Evolutionary conservation across 306 rosid species (phyloP), one percentile per base, ranked within the genome.

Genomic region (apple (Malus domestica)): DNA sequence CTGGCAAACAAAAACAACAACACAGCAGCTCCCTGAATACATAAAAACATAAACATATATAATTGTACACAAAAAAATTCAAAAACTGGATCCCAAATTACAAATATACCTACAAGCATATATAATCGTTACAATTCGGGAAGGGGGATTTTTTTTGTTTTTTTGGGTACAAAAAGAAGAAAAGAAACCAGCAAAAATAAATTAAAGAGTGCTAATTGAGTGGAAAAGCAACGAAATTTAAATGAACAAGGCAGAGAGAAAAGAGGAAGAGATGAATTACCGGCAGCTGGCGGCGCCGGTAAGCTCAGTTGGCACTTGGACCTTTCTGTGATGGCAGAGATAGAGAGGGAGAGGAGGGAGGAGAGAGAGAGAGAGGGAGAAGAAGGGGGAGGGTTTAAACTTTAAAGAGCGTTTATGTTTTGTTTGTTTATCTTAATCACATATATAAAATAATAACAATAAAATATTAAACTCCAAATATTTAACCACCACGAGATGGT

Each of bases 321-420:
- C 40, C n/a, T 59, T 40, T 19, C 45, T 15, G 10, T 25, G 58
- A 45, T 32, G 68, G 45, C 68, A 45, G 5, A 77, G 10, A 66
- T 10, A 20, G 18, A 61, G 51, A 40, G 55, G 42, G 67, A 63
- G 68, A 25, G 63, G 12, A 42, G 20, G 10, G 13, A 40, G 55
- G 55, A 30, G 32, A 30, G 32, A 30, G 67, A 63, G 70, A 66
- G 51, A 66, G 70, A 66, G 70, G 51, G 13, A 66, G 49, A 35
- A 66, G 23, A 10, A 10, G 6, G 62, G 40, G 19, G 40, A 16
- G 70, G 84, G 84, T 55, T 80, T 74, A 27, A 27, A 27, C 29
- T 27, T 27, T 27, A 45, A 71, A 63, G 52, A 16, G n/a, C 12
- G 3, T 38, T 4, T 15, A 22, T 58, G 18, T 29, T 62, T 5